A percentile compares a stretch with the other conserved stretches of the same genome.
phyloP scores from a whole-genome alignment of 257 asterid species.

The Gentiana dahurica region DNA sequence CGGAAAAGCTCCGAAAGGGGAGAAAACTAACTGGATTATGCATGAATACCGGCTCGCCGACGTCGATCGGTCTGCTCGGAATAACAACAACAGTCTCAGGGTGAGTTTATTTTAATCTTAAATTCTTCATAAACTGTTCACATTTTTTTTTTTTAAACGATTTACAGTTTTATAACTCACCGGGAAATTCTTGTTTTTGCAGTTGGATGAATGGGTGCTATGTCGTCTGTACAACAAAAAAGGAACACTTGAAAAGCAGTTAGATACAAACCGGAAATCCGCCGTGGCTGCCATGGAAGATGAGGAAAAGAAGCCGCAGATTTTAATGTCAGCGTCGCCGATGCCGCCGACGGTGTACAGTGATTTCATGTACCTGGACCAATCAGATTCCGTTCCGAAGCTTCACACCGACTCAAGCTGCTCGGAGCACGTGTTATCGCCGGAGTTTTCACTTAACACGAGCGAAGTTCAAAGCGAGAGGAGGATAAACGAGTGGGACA shows the following conservation, averaged over 20 bases:
- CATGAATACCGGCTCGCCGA: constrained; percentile 88
- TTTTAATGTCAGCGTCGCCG: constrained; percentile 30
- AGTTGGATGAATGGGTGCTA: constrained; percentile 93
- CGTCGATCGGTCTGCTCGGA: constrained; percentile 76
- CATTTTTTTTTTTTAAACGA: not conserved
- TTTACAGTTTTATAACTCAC: not conserved
- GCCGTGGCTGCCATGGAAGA: constrained; percentile 7
- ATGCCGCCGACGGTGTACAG: constrained; percentile 30
- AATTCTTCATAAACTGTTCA: not conserved
- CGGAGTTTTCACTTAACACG: constrained; percentile 30
- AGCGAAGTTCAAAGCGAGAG: constrained; percentile 75
- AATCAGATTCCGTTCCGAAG: constrained; percentile 65
- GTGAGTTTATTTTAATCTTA: constrained; percentile 25
- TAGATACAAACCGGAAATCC: constrained; percentile 14
- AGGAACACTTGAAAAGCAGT: constrained; percentile 47
- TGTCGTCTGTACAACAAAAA: constrained; percentile 91
- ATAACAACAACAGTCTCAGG: constrained; percentile 51
- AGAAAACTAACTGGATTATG: constrained; percentile 86
- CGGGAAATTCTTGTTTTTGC: constrained; percentile 13
- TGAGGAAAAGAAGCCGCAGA: constrained; percentile 45
- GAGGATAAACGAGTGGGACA: constrained; percentile 51
- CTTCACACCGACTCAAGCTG: constrained; percentile 73
- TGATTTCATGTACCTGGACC: constrained; percentile 44
- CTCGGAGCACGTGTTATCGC: constrained; percentile 78
- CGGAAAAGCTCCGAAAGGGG: constrained; percentile 84